phyloP scores from a whole-genome alignment of 2,329 filamentous ascomycete genomes.

The Pseudonectria buxi region DNA sequence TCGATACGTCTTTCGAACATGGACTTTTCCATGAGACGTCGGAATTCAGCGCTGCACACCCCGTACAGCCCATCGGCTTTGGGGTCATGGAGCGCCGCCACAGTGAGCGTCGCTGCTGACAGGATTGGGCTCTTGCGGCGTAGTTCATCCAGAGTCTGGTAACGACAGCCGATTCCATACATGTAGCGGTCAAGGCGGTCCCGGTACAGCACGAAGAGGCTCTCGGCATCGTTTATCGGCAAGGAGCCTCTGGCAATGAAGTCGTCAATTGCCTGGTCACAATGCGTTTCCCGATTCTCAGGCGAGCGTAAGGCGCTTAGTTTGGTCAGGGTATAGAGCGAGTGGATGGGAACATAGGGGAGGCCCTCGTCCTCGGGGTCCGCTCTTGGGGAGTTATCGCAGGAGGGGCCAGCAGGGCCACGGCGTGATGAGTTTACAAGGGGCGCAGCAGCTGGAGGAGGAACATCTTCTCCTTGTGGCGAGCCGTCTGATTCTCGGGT shows the following conservation, averaged over 20 bases:
- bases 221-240: conserved; percentile 41
- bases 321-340: conserved; percentile 32
- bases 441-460: too few relatives aligned
- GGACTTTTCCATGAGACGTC: conserved; percentile 44
- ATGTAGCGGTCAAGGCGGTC: conserved; percentile 45
- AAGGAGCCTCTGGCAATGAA: conserved; percentile 35
- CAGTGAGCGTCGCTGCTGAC: conserved; percentile 49
- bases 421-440: too few relatives aligned
- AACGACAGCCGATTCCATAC: conserved; percentile 46
- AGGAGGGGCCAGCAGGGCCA: conserved; percentile 20
- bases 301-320: conserved; percentile 30
- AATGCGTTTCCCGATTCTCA: conserved; percentile 19
- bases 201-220: conserved; percentile 44
- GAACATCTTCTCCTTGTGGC: conserved; percentile 18
- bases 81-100: conserved; percentile 52
- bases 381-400: conserved; percentile 23
- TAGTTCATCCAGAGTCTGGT: conserved; percentile 42
- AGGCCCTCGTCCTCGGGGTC: conserved; percentile 29
- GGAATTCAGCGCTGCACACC: conserved; percentile 50
- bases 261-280: conserved; percentile 21
- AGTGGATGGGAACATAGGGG: conserved; percentile 33
- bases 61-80: conserved; percentile 46
- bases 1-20: conserved; percentile 32
- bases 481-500: conserved; percentile 16
- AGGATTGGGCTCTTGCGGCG: conserved; percentile 50